Conservation (phyloP, 2,329 filamentous ascomycete species). For the Botrytis fabae region DNA sequence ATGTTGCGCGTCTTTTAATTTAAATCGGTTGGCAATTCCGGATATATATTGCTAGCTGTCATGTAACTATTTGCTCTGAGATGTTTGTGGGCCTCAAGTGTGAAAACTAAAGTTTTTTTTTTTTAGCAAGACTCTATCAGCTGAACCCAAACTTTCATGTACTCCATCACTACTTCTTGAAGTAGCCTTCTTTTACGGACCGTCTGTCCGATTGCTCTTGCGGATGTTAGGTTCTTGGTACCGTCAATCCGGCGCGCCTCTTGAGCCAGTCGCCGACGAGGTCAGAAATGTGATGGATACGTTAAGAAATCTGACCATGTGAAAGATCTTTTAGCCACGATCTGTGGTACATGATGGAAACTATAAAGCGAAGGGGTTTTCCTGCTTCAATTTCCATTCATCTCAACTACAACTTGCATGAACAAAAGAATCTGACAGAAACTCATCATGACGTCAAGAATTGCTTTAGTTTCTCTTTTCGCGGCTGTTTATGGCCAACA, state of each 20-base stretch:
- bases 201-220: slow-evolving; percentile 2
- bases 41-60: neutral
- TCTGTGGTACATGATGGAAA: neutral
- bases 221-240: slow-evolving; percentile 10
- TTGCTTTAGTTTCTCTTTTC: slow-evolving; percentile 44
- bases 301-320: neutral
- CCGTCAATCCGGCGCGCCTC: slow-evolving; percentile 18
- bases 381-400: neutral
- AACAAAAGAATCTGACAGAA: neutral
- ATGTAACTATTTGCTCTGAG: neutral
- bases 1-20: slow-evolving; percentile 11
- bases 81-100: neutral
- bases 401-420: neutral
- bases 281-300: neutral
- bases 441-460: slow-evolving; percentile 4
- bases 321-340: neutral
- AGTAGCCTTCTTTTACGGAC: neutral
- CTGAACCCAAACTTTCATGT: neutral
- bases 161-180: neutral
- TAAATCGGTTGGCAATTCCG: neutral
- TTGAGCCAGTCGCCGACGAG: slow-evolving; percentile 5
- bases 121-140: neutral
- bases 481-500: slow-evolving; percentile 49
- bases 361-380: neutral
- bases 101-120: neutral